Conservation (phyloP, 768 basidiomycete species). For the Ramaria rubella region DNA sequence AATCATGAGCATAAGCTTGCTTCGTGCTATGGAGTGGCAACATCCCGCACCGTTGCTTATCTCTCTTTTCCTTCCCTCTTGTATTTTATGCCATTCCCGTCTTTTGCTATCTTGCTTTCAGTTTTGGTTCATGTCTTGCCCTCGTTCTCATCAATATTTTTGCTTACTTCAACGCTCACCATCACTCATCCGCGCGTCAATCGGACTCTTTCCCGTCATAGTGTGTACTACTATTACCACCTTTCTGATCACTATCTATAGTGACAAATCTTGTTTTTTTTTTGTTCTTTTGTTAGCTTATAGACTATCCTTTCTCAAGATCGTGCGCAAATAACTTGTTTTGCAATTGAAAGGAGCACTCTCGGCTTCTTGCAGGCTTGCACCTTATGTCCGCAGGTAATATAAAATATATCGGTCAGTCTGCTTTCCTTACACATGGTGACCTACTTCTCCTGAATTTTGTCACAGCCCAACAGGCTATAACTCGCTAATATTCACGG, state of each 20-base stretch:
- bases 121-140: background rate
- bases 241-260: background rate
- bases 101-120: background rate
- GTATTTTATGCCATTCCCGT: background rate
- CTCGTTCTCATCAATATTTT: background rate
- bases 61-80: background rate
- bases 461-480: too few species aligned
- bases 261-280: background rate
- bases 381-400: too few species aligned
- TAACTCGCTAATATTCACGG: too few species aligned
- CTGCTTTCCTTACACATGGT: too few species aligned
- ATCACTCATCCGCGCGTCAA: background rate
- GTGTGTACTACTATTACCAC: background rate
- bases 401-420: too few species aligned
- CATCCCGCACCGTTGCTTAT: background rate
- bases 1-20: background rate
- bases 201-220: background rate
- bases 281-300: background rate
- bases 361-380: too few species aligned
- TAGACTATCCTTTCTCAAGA: too few species aligned
- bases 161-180: background rate
- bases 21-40: background rate
- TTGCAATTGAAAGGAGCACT: too few species aligned
- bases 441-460: too few species aligned
- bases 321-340: too few species aligned